Conservation (phyloP, 1,284 basidiomycete species). For the Ustilago vetiveriae region DNA sequence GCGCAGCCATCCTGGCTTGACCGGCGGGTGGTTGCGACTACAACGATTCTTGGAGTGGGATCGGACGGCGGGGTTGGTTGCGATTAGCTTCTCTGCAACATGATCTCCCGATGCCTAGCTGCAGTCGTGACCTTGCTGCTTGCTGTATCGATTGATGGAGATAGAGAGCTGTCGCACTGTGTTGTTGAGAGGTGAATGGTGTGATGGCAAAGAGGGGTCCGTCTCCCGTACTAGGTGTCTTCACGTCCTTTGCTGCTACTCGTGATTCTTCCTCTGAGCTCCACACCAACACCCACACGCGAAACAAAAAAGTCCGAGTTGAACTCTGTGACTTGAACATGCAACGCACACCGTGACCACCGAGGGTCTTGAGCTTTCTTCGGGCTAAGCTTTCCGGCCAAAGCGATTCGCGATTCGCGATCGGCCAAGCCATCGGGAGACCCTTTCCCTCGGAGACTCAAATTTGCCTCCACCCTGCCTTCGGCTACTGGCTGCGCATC, state of each 20-base stretch:
- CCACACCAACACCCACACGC: slow-evolving; percentile 23
- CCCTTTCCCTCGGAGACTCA: too few relatives aligned
- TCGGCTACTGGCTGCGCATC: neutral
- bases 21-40: too few relatives aligned
- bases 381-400: slow-evolving; percentile 13
- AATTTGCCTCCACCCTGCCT: neutral
- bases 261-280: neutral
- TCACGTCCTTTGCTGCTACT: neutral
- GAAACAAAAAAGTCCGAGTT: neutral
- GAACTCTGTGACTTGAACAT: neutral
- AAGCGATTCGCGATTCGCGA: slow-evolving; percentile 10
- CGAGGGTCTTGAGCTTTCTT: neutral
- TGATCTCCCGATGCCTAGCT: neutral
- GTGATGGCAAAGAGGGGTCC: too few relatives aligned
- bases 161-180: too few relatives aligned
- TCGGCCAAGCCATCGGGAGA: neutral
- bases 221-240: too few relatives aligned
- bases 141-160: neutral
- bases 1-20: slow-evolving; percentile 32
- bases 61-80: too few relatives aligned
- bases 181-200: too few relatives aligned
- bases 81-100: neutral
- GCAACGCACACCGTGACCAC: neutral
- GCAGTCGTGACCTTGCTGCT: neutral
- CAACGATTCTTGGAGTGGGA: too few relatives aligned